Base-by-base conservation (phyloP, 192 early-diverging fungal genomes). In the Coemansia sp. region DNA sequence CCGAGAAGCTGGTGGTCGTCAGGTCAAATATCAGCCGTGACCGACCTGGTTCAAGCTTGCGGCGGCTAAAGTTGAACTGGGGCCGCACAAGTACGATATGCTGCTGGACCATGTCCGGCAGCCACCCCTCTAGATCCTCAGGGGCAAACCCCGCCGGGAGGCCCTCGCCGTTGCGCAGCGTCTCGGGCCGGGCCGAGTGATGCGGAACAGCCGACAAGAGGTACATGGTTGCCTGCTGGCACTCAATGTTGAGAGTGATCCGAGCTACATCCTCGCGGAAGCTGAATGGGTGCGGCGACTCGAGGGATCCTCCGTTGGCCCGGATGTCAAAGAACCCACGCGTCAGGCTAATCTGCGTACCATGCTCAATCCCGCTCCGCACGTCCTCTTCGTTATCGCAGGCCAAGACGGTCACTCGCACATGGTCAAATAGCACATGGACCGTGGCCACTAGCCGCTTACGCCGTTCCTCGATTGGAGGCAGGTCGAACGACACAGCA, bases 301-400 rank as follows among this genome's bases (percentile, higher is more conserved):
- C 57, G 16, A 57, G 21, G 3, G 69, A 73, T 12, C 71, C 71
- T 4, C 71, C 71, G 21, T 75, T 75, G 17, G 47, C 56, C 3
- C 71, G 54, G 5, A 68, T 18, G 27, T 47, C 60, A 30, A 49
- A 5, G n/a, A 16, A 3, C 1, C 71, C 71, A 22, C 35, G 20
- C 1, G 22, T 9, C 13, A 75, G 32, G 31, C 59, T 52, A 3
- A 64, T 48, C 33, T 67, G 71, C 12, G 50, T 67, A 19, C 71
- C 71, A 37, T 75, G 71, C 30, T 75, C 64, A 34, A 64, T 62
- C 2, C 60, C 65, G 27, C 64, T 51, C 13, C 49, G 55, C 27
- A 56, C 56, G 32, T 75, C 71, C 44, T 75, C 71, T 5, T 67
- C 71, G 40, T 67, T 75, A 32, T 75, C 71, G 35, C 64, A 56